Evolutionary conservation across 257 asterid genomes (phyloP), one percentile per base, ranked within the genome.

Genomic region (Jacaranda mimosifolia): DNA sequence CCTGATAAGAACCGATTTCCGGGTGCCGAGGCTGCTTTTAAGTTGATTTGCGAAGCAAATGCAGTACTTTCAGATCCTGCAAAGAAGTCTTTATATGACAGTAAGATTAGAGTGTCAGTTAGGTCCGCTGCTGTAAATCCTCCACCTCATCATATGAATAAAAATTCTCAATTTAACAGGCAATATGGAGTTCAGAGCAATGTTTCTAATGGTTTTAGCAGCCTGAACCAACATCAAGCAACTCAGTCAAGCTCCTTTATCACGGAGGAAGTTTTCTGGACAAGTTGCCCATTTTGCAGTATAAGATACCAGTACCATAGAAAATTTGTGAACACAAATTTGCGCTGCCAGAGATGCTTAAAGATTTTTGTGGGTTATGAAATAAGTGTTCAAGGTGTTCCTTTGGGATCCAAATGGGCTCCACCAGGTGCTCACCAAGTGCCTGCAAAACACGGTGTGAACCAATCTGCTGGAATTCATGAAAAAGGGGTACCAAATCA

Each of bases 1-100:
- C 96, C 96, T 11, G 96, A 91, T 68, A 91, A 87, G 85, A 91
- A 91, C 79, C 86, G 82, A 62, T 85, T 68, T 71, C 86, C 89
- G 8, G 94, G 94, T 63, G 94, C 96, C 19, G 96, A 91, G 72
- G 82, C 82, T 71, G 96, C 96, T 53, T 91, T 91, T 74, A 91
- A 86, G 80, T 80, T 87, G 81, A 81, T 91, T 57, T 80, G 84
- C 53, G 92, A 91, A 80, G 96, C 96, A 39, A 77, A 90, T 75
- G 80, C 85, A 10, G 81, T 86, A 49, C 87, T 91, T 51, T 84
- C 96, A 1, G 89, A 91, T 64, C 65, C 86, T 26, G 42, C 68
- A 15, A 89, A 81, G 83, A 91, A 82, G 77, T 77, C 86, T 18
- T 13, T 70, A 19, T 91, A 85, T 74, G 97, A 91, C 80, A 63